Evolutionary conservation across 495 filamentous ascomycete genomes (phyloP), one percentile per base, ranked within the genome.

Genomic region (Chaetomidium leptoderma): DNA sequence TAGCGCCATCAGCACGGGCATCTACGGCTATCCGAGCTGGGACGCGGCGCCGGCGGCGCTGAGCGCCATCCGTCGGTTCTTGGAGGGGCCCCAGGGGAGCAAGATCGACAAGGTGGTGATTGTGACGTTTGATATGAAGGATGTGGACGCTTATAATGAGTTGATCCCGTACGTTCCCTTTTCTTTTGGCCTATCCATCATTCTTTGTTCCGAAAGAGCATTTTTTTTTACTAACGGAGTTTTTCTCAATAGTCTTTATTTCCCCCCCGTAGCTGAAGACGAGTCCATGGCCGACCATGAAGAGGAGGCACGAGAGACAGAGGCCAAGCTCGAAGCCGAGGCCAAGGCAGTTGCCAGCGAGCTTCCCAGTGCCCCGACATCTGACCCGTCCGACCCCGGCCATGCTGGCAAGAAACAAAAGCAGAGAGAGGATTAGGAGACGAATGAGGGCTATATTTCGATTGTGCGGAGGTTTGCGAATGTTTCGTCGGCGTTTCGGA

Each of bases 11-110:
- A 93, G 90, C 63, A 96, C 92, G 10, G 93, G 93, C 1, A 67
- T 95, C 0, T 97, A 95, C 68, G 90, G 91, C 7, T 98, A 95
- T 67, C 92, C 92, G 4, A 87, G 82, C 64, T 57, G 64, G 3
- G 76, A 84, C 30, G 93, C 92, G 14, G 90, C 90, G 1, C 64
- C 73, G 21, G 76, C 82, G 39, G 93, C 89, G 2, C 70, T 87
- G 51, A 72, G 77, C 33, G 83, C 89, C 11, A 86, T 95, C 17
- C 83, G 86, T 47, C 69, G 75, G 29, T 97, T 90, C 65, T 65
- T 97, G 56, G 42, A 85, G 19, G 68, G 75, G 17, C 71, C 79
- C 14, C 70, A 79, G 23, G 84, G 80, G 21, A 63, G 72, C 26
- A 74, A 75, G 64, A 70, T 97, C 51, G 83, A 90, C 19, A 81